Evolutionary conservation across 306 rosid species (phyloP).

Genomic region (Ceratonia siliqua): DNA sequence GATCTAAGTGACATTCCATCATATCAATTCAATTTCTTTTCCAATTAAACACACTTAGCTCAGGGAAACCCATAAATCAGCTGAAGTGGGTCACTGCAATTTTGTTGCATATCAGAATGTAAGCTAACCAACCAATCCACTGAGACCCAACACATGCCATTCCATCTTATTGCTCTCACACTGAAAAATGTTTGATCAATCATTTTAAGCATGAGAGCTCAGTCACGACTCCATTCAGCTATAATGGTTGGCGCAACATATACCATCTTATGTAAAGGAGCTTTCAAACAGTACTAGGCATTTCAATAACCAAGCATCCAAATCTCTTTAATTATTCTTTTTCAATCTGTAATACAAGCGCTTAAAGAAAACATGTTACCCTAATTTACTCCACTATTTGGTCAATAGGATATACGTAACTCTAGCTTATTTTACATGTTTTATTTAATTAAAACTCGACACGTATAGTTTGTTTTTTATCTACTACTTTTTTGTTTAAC

Average conservation of each 20-base stretch:
- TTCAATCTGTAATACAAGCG: not conserved
- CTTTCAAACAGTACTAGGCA: conserved; percentile 40
- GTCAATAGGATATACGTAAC: not conserved
- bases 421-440: not conserved
- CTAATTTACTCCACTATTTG: not conserved
- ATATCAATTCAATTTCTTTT: conserved; percentile 23
- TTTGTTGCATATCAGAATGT: conserved; percentile 23
- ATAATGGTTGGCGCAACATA: conserved; percentile 37
- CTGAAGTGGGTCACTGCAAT: conserved; percentile 31
- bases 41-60: conserved; percentile 1
- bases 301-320: conserved; percentile 26
- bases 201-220: conserved; percentile 20
- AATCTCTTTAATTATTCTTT: not conserved
- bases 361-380: not conserved
- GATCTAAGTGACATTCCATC: conserved; percentile 37
- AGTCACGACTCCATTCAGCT: conserved; percentile 14
- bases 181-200: conserved; percentile 10
- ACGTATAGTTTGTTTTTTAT: not conserved
- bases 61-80: conserved; percentile 25
- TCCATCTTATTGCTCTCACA: conserved; percentile 8
- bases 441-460: not conserved
- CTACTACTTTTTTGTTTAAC: not conserved
- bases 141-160: not conserved
- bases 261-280: conserved; percentile 20
- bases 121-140: conserved; percentile 19